Conservation (phyloP, 2,329 filamentous ascomycete species). For the Xylaria digitata region DNA sequence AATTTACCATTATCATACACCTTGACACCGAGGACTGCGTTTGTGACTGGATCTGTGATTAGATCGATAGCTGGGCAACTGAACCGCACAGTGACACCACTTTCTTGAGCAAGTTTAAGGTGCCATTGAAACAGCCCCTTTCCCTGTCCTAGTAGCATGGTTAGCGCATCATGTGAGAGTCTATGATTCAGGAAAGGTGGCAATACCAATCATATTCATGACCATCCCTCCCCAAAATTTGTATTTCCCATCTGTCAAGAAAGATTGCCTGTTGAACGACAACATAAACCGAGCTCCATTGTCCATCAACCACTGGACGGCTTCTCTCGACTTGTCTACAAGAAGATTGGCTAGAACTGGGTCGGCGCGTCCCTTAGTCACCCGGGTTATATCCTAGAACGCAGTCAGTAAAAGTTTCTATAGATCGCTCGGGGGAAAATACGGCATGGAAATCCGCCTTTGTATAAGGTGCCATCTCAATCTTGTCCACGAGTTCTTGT, state of each 20-base stretch:
- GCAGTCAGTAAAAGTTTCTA: not conserved
- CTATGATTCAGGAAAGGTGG: not conserved
- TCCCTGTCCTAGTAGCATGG: conserved; percentile 36
- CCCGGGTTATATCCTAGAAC: conserved; percentile 62
- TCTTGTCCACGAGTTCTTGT: conserved; percentile 54
- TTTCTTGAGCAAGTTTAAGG: conserved; percentile 36
- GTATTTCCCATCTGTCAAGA: conserved; percentile 67
- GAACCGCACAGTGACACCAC: conserved; percentile 38
- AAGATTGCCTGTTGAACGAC: conserved; percentile 74
- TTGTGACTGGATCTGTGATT: conserved; percentile 36
- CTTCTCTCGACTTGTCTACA: conserved; percentile 61
- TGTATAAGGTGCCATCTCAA: conserved; percentile 70
- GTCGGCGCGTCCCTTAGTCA: conserved; percentile 67
- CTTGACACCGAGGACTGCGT: conserved; percentile 39
- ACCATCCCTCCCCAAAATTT: conserved; percentile 76
- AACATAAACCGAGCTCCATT: conserved; percentile 69
- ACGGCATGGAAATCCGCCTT: conserved; percentile 60
- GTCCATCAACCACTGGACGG: conserved; percentile 66
- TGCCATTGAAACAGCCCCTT: conserved; percentile 44
- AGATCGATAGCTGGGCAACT: conserved; percentile 37
- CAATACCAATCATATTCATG: conserved; percentile 50
- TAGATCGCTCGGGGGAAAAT: not conserved
- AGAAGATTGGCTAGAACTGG: conserved; percentile 60
- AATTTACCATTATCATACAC: conserved; percentile 33
- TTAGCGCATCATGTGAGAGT: conserved; percentile 12